phyloP scores from a whole-genome alignment of 2,329 filamentous ascomycete species.

The Fonsecaea erecta region DNA sequence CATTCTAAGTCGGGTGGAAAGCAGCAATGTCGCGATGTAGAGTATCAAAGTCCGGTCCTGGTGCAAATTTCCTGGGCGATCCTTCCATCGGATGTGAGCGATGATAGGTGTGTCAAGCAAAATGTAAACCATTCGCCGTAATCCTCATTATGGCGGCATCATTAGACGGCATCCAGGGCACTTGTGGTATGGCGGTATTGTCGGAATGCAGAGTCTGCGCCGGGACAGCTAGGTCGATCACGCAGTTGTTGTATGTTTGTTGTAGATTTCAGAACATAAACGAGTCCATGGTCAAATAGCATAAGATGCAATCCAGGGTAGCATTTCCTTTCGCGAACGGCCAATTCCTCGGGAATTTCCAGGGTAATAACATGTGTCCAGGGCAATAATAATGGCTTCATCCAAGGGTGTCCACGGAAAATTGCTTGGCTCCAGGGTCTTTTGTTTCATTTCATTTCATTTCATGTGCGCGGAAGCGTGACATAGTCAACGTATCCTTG shows the following conservation, averaged over 20 bases:
- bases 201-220: neutral
- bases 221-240: neutral
- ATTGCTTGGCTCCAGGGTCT: neutral
- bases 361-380: neutral
- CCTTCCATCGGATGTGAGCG: neutral
- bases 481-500: neutral
- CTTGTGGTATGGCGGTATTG: neutral
- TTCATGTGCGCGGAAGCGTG: conserved; percentile 6
- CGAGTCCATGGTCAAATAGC: neutral
- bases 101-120: neutral
- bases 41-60: neutral
- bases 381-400: neutral
- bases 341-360: neutral
- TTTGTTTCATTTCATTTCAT: conserved; percentile 7
- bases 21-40: neutral
- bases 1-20: neutral
- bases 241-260: neutral
- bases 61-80: neutral
- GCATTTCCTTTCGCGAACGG: neutral
- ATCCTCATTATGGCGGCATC: neutral
- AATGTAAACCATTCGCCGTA: neutral
- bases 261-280: neutral
- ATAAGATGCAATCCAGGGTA: neutral
- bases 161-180: neutral
- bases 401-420: conserved; percentile 2